A percentile compares a stretch with the other conserved stretches of the same genome.
phyloP scores from a whole-genome alignment of 2,329 filamentous ascomycete genomes.

The Talaromyces sp. region DNA sequence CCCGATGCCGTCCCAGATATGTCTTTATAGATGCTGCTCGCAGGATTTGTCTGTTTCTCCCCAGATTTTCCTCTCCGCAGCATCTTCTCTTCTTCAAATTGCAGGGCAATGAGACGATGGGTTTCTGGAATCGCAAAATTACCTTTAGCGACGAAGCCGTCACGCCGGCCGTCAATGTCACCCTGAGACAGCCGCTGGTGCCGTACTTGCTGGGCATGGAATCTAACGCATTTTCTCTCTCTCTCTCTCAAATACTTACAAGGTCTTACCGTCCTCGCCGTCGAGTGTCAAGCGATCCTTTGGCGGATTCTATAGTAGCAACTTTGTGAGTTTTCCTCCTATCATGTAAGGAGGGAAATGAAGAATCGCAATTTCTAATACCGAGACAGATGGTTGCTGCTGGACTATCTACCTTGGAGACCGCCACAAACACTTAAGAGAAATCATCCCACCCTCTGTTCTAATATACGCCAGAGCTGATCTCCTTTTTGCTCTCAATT shows the following conservation, averaged over 20 bases:
- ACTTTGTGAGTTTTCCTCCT: conserved; percentile 50
- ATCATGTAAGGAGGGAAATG: no score
- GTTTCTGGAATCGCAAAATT: conserved; percentile 9
- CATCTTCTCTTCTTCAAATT: no score
- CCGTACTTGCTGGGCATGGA: conserved; percentile 54
- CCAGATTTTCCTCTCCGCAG: no score
- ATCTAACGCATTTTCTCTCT: no score
- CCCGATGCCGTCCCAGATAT: no score
- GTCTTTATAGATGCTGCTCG: no score
- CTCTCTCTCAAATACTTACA: no score
- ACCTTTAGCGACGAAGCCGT: conserved; percentile 37
- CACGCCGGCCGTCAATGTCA: conserved; percentile 57
- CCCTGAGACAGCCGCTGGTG: conserved; percentile 60
- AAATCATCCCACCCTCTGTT: no score
- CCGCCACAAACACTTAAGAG: conserved; percentile 66
- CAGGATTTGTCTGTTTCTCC: no score
- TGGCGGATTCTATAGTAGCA: conserved; percentile 63
- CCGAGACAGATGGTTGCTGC: conserved; percentile 51
- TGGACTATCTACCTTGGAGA: conserved; percentile 69
- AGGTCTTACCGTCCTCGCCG: neutral
- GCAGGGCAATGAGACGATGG: no score
- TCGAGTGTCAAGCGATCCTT: conserved; percentile 60
- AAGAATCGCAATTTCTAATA: no score
- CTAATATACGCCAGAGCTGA: no score
- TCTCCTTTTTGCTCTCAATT: conserved; percentile 20